These are phyloP conservation scores for Furcasterigmium furcatum DNA, from an alignment of 2,329 filamentous ascomycete genomes.

Conservation along the genomic window DNA sequence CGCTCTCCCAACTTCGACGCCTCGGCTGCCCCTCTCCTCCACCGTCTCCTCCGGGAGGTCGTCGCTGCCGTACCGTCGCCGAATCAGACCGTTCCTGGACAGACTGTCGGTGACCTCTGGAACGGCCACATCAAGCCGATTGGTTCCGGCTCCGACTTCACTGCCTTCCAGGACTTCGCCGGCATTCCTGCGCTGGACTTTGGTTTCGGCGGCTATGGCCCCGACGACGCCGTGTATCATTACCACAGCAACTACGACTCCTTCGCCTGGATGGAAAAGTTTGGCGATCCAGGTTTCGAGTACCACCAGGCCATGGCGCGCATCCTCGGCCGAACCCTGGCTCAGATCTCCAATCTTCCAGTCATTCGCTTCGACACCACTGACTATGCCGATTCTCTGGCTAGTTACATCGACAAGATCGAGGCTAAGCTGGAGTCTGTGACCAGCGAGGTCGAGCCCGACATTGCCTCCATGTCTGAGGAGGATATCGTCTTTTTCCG, in stretches of 20 bases:
- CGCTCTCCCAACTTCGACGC: slow-evolving; percentile 61
- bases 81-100: slow-evolving; percentile 69
- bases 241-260: slow-evolving; percentile 93
- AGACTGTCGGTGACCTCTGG: slow-evolving; percentile 72
- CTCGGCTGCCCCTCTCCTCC: slow-evolving; percentile 71
- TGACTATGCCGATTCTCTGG: slow-evolving; percentile 59
- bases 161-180: slow-evolving; percentile 70
- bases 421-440: slow-evolving; percentile 42
- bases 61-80: slow-evolving; percentile 63
- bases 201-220: slow-evolving; percentile 43
- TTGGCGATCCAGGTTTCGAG: slow-evolving; percentile 65
- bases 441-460: slow-evolving; percentile 20
- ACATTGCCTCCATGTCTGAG: slow-evolving; percentile 19
- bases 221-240: slow-evolving; percentile 60
- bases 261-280: slow-evolving; percentile 84
- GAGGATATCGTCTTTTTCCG: slow-evolving; percentile 20
- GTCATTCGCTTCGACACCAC: slow-evolving; percentile 62
- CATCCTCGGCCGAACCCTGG: slow-evolving; percentile 59
- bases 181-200: slow-evolving; percentile 66
- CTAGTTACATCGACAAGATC: slow-evolving; percentile 47
- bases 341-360: slow-evolving; percentile 57
- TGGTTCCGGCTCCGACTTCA: slow-evolving; percentile 72
- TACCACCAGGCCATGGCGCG: slow-evolving; percentile 68
- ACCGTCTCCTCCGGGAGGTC: slow-evolving; percentile 68
- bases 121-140: slow-evolving; percentile 59